Base-by-base conservation (phyloP, 306 rosid species). In the Corylus americana region DNA sequence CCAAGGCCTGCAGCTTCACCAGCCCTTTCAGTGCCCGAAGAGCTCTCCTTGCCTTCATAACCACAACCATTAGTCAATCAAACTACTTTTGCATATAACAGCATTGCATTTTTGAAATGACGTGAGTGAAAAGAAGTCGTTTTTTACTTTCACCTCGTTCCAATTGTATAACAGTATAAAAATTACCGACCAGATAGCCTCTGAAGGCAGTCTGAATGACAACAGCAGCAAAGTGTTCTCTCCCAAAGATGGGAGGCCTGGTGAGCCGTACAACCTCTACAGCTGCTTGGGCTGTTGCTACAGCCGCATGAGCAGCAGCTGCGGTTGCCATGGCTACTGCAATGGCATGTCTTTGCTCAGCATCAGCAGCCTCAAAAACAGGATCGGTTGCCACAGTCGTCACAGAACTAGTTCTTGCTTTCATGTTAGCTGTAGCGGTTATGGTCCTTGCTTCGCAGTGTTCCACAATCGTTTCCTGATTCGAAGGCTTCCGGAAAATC, bases 1-100 rank as follows among this genome's bases (percentile, higher is more conserved):
- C 90, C 67, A 89, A 77, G 9, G 92, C 90, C 64, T 89, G 92
- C 74, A 89, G 79, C 84, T 87, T 87, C 69, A 89, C 92, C 58
- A 89, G 55, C 16, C 86, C 92, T 50, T 85, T 89, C 11, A 85
- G 86, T 39, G 92, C 92, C 71, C 79, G 61, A 57, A 87, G 89
- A 29, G 92, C 92, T 81, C 88, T 89, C 74, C 90, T 77, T 5
- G 90, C 92, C 92, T 89, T 79, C 74, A 76, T 35, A 54, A 13
- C 11, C 22, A 54, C 37, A 47, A 37, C 44, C 18, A 54, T 27
- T 58, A 47, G 7, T 62, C 12, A n/a, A 31, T 70, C 22, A 53
- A 13, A 37, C 71, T 4, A 42, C 13, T 39, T 71, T 71, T 5
- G 39, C 17, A n/a, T 45, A 44, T 70, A 70, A 63, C 13, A 50